These are phyloP conservation scores for Tieghemiomyces parasiticus DNA, from an alignment of 192 early-diverging fungal genomes.

Conservation along the genomic window DNA sequence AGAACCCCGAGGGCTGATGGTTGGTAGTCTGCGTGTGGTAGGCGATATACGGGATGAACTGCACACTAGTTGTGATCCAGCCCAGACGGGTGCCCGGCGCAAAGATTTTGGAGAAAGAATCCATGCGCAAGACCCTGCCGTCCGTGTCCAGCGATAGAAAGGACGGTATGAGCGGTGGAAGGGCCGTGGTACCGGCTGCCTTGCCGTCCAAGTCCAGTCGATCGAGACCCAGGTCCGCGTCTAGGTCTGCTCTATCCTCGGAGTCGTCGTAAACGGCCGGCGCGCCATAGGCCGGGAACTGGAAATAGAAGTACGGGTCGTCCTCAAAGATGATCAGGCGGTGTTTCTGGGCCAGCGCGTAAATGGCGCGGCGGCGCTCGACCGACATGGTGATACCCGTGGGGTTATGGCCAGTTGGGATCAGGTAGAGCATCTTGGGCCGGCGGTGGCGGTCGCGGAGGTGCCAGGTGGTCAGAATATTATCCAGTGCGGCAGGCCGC, in stretches of 20 bases:
- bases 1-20: slow-evolving; percentile 69
- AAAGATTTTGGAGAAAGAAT: slow-evolving; percentile 85
- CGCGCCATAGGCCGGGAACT: slow-evolving; percentile 31
- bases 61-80: slow-evolving; percentile 49
- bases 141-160: slow-evolving; percentile 86
- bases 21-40: slow-evolving; percentile 69
- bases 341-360: slow-evolving; percentile 56
- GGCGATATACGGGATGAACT: slow-evolving; percentile 64
- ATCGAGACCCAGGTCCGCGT: slow-evolving; percentile 14
- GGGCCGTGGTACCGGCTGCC: too few relatives aligned
- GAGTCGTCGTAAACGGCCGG: too few relatives aligned
- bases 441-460: slow-evolving; percentile 16
- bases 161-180: too few relatives aligned
- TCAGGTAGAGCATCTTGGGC: slow-evolving; percentile 47
- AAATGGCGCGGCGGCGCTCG: slow-evolving; percentile 63
- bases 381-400: slow-evolving; percentile 68
- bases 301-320: slow-evolving; percentile 91
- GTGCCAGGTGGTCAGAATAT: slow-evolving; percentile 26
- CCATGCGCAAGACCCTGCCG: slow-evolving; percentile 78
- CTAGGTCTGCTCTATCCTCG: neutral
- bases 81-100: slow-evolving; percentile 78
- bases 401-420: slow-evolving; percentile 83
- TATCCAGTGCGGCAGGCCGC: slow-evolving; percentile 38
- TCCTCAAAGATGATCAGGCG: slow-evolving; percentile 84
- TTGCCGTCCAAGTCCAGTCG: too few relatives aligned